These are phyloP conservation scores for Scopulariopsis brevicaulis DNA, from an alignment of 2,329 filamentous ascomycete genomes.

Conservation along the genomic window DNA sequence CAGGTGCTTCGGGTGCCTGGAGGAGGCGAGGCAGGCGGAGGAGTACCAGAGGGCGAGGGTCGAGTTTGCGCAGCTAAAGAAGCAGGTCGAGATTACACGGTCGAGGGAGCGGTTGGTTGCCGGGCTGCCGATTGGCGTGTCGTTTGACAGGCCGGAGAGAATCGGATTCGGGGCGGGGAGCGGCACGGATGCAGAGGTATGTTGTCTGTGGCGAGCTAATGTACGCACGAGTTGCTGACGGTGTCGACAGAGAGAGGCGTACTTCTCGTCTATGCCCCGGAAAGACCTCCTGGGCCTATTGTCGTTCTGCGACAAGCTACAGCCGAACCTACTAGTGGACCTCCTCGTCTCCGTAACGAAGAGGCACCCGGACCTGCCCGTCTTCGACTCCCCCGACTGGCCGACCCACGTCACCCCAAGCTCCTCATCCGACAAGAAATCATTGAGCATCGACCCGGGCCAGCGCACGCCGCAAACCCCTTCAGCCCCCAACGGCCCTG, in stretches of 20 bases:
- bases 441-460: slow-evolving; percentile 6
- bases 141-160: slow-evolving; percentile 21
- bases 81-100: slow-evolving; percentile 16
- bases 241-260: slow-evolving; percentile 16
- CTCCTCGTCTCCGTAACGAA: slow-evolving; percentile 29
- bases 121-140: slow-evolving; percentile 16
- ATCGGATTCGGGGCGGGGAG: slow-evolving; percentile 24
- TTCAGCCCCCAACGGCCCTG: background rate
- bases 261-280: slow-evolving; percentile 24
- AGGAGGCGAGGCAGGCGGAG: slow-evolving; percentile 9
- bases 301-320: slow-evolving; percentile 26
- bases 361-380: slow-evolving; percentile 27
- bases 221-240: background rate
- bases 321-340: slow-evolving; percentile 27
- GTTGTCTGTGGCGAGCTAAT: background rate
- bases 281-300: slow-evolving; percentile 27
- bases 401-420: slow-evolving; percentile 9
- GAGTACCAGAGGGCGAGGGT: slow-evolving; percentile 9
- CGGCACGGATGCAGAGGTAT: slow-evolving; percentile 20
- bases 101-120: slow-evolving; percentile 20
- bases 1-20: slow-evolving; percentile 10
- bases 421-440: background rate
- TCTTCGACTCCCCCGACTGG: slow-evolving; percentile 30
- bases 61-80: slow-evolving; percentile 7
- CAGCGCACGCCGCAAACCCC: background rate